Evolutionary conservation across 345 rosid species (phyloP).

Genomic region (Nasturtium officinale): DNA sequence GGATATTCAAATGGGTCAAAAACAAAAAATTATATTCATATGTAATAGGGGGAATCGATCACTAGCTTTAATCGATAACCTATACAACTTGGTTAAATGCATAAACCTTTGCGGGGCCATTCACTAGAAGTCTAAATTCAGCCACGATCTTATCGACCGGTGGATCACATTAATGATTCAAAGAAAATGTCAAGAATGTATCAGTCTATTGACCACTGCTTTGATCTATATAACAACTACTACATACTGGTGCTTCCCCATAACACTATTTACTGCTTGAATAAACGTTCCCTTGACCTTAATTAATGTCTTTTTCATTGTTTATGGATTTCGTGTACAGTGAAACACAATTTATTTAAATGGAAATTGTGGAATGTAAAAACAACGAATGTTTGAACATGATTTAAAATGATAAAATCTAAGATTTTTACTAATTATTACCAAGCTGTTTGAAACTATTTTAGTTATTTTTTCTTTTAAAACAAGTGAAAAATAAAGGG

Average conservation of each 20-base stretch:
- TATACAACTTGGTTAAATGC: too few species aligned
- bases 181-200: conserved; percentile 3
- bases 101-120: conserved; percentile 1
- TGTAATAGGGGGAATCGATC: too few species aligned
- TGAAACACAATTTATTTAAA: neutral
- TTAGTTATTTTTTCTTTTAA: too few species aligned
- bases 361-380: neutral
- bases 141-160: neutral
- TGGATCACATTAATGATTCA: conserved; percentile 10
- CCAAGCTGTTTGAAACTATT: too few species aligned
- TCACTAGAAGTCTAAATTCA: neutral
- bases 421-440: too few species aligned
- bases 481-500: too few species aligned
- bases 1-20: too few species aligned
- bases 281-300: conserved; percentile 8
- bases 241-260: conserved; percentile 23
- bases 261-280: conserved; percentile 6
- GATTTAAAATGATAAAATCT: neutral
- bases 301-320: neutral
- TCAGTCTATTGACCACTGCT: neutral
- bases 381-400: neutral
- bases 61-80: too few species aligned
- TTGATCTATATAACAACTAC: neutral
- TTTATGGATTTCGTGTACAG: neutral
- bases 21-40: too few species aligned